phyloP scores from a whole-genome alignment of 805 yeast species.

The Wickerhamiella cacticola region DNA sequence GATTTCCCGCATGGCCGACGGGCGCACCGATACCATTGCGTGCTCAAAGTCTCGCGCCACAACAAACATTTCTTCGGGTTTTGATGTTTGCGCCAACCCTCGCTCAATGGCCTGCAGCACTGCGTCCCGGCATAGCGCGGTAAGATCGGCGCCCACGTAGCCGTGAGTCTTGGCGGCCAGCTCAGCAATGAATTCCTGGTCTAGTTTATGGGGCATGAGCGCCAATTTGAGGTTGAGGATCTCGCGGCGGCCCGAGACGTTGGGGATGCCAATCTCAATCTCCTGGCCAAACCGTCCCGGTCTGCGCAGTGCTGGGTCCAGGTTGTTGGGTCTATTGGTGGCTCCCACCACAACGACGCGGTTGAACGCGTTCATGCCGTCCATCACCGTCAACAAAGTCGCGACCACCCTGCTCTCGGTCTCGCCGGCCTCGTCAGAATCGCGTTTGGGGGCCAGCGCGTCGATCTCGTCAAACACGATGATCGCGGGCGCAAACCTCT shows the following conservation, averaged over 20 bases:
- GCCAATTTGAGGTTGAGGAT: conserved; percentile 54
- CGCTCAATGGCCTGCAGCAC: conserved; percentile 72
- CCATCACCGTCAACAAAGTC: conserved; percentile 81
- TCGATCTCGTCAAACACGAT: conserved; percentile 90
- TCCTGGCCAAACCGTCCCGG: conserved; percentile 88
- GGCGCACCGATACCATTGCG: conserved; percentile 71
- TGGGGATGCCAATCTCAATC: conserved; percentile 86
- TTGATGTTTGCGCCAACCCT: conserved; percentile 31
- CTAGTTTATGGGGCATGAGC: conserved; percentile 46
- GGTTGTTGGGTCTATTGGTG: conserved; percentile 92
- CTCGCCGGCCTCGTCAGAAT: conserved; percentile 78
- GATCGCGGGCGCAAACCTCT: conserved; percentile 72
- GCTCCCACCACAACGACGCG: conserved; percentile 98
- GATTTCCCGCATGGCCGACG: conserved; percentile 95
- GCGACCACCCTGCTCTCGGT: conserved; percentile 86
- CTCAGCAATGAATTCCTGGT: conserved; percentile 41
- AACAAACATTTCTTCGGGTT: conserved; percentile 35
- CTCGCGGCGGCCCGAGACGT: conserved; percentile 61
- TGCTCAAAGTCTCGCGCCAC: conserved; percentile 46
- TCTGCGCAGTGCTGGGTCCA: conserved; percentile 90
- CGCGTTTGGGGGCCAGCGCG: conserved; percentile 75
- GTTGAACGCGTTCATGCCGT: conserved; percentile 98
- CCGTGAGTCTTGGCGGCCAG: conserved; percentile 83
- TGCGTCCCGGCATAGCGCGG: conserved; percentile 77
- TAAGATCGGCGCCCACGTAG: conserved; percentile 91